Evolutionary conservation across 768 basidiomycete species (phyloP).

Genomic region (Porphyrellus cyaneotinctus): DNA sequence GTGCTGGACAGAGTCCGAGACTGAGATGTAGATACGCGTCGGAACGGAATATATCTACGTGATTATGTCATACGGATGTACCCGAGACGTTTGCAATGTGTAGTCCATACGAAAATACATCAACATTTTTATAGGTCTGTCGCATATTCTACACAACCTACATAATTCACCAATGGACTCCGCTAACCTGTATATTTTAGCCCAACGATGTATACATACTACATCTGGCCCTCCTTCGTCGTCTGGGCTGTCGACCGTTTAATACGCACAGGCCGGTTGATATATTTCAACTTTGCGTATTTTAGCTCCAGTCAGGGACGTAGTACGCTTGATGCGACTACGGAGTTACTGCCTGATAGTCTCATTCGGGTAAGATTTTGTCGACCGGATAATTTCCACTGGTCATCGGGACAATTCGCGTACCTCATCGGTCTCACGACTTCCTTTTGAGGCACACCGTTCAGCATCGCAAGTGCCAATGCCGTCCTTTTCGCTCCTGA

Average conservation of each 20-base stretch:
- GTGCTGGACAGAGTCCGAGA: too few relatives aligned
- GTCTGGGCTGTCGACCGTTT: conserved; percentile 53
- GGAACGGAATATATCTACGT: too few relatives aligned
- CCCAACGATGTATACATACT: conserved; percentile 18
- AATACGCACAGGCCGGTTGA: conserved; percentile 40
- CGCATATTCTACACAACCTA: too few relatives aligned
- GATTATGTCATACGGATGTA: too few relatives aligned
- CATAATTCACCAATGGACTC: too few relatives aligned
- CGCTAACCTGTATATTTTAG: conserved; percentile 14
- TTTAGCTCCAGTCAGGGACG: conserved; percentile 25
- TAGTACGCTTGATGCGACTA: conserved; percentile 30
- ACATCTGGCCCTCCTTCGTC: conserved; percentile 48
- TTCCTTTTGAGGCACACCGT: conserved; percentile 51
- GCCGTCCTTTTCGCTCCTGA: conserved; percentile 11
- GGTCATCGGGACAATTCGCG: conserved; percentile 50
- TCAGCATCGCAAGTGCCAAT: conserved; percentile 48
- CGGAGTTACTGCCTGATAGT: conserved; percentile 39
- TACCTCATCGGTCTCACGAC: conserved; percentile 42
- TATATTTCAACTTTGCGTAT: conserved; percentile 39
- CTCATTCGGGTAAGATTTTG: conserved; percentile 44
- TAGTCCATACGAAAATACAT: too few relatives aligned
- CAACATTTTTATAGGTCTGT: too few relatives aligned
- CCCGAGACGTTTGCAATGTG: too few relatives aligned
- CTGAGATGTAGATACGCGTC: too few relatives aligned
- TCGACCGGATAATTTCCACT: conserved; percentile 43